Percentiles rank a stretch among this genome's conserved stretches.
phyloP scores from a whole-genome alignment of 345 rosid species.

The Eucalyptus curtisii region DNA sequence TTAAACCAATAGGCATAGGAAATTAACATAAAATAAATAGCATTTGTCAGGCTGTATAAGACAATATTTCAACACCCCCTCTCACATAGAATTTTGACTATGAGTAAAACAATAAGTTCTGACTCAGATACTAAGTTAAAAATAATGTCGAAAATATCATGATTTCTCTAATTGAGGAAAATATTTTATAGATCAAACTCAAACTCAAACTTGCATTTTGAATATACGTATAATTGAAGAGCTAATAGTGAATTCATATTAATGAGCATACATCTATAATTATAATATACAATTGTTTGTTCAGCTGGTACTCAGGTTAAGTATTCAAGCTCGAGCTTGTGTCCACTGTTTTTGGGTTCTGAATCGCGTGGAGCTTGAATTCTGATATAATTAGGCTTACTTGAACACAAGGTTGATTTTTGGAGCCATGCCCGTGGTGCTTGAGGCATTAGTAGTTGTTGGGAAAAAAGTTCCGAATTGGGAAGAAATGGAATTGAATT shows the following conservation, averaged over 20 bases:
- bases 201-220: neutral
- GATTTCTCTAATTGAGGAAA: too few relatives aligned
- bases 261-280: neutral
- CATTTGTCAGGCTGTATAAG: too few relatives aligned
- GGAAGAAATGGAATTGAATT: too few relatives aligned
- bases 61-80: too few relatives aligned
- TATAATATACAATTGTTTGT: neutral
- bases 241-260: neutral
- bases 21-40: too few relatives aligned
- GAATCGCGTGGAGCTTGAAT: neutral
- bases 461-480: too few relatives aligned
- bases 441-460: neutral
- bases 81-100: too few relatives aligned
- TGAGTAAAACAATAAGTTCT: too few relatives aligned
- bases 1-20: too few relatives aligned
- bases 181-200: neutral
- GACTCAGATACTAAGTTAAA: accelerated
- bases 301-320: neutral
- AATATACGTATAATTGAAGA: neutral
- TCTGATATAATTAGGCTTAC: neutral
- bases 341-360: neutral
- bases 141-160: too few relatives aligned
- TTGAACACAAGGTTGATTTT: neutral
- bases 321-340: neutral
- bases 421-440: neutral